Evolutionary conservation across 441 rosid genomes (phyloP), one percentile per base, ranked within the genome.

Genomic region (Croton setiger): DNA sequence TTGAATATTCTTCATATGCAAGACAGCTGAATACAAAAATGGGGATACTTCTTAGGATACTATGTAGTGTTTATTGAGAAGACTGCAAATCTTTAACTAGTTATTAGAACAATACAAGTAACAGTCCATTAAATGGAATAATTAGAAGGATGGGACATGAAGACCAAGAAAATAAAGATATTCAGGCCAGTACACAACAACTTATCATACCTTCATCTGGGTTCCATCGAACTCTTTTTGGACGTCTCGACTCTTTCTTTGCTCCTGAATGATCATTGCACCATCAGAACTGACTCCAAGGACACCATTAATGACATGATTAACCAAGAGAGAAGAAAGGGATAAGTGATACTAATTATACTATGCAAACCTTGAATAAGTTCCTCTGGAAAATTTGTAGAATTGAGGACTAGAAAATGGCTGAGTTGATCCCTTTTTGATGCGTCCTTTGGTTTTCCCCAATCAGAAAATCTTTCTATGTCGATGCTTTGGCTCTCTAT

Each of bases 391-490:
- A 89, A 89, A 75, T 88, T 86, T 66, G 78, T 73, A 65, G 84
- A 62, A 48, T 67, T 62, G 43, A 83, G 79, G 64, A 73, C 74
- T 58, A 91, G 76, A 78, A 74, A 76, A 63, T 88, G 84, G 74
- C 72, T 9, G 41, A 90, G 84, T 18, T 89, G 78, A 59, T 77
- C 82, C 3, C 79, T 85, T 72, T 77, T 75, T 13, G 65, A 51
- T 66, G 75, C 61, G 67, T 12, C 71, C 79, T 75, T 88, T 4
- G 80, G 82, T 78, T 88, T 85, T 57, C 62, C 78, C 74, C 75
- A 62, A 69, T 90, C 91, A n/a, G 87, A 80, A 71, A 31, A 90
- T 74, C 89, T 90, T 81, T 87, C 98, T 36, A 87, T 75, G 67
- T 86, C 91, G 3, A 73, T 63, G 68, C 75, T 82, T 73, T 76